Base-by-base conservation (phyloP, 208 protist genomes). In the Acanthamoeba pearcei region DNA sequence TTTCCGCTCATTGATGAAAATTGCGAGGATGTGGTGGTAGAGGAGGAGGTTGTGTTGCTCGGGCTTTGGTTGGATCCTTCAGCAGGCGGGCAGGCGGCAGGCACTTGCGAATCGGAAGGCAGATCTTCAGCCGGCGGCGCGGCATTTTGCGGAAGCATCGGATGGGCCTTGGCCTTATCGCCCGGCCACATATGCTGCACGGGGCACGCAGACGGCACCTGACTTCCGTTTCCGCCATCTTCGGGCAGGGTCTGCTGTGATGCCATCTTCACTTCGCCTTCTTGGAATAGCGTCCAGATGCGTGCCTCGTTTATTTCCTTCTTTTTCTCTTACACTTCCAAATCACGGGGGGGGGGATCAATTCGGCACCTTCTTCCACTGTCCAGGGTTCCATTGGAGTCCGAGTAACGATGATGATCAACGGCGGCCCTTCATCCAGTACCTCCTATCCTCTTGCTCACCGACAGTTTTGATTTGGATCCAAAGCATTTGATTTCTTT, bases 21-120 rank as follows among this genome's bases (percentile, higher is more conserved):
- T 32, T 38, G 22, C 29, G 66, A 93, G 85, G 57, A 29, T 9
- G 51, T 66, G 91, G 53, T 70, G 91, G 64, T 32, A 12, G 27
- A 49, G 15, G 83, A 95, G 68, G 92, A n/a, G 9, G 35, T 76
- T 51, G 72, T 89, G 49, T 12, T 62, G 19, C 22, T 62, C 19
- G 64, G n/a, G 64, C 17, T 70, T 70, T 32, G 60, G 60, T 66
- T 12, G 17, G 60, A 66, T 19, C 27, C 27, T 70, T 70, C 64
- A 10, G 68, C 68, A 42, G 22, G n/a, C 4, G 68, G 68, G 22
- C 68, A 74, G 0, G 68, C 68, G 9, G 68, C 10, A 13, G 68
- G 68, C 13, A 74, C 68, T 22, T 74, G 27, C 2, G 29, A 13
- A 12, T 74, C 46, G 27, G 68, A 35, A 5, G 64, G 6, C 10